Percentiles rank a stretch among this genome's conserved stretches.
Conservation (phyloP, 306 rosid species). For the Prunus salicina region DNA sequence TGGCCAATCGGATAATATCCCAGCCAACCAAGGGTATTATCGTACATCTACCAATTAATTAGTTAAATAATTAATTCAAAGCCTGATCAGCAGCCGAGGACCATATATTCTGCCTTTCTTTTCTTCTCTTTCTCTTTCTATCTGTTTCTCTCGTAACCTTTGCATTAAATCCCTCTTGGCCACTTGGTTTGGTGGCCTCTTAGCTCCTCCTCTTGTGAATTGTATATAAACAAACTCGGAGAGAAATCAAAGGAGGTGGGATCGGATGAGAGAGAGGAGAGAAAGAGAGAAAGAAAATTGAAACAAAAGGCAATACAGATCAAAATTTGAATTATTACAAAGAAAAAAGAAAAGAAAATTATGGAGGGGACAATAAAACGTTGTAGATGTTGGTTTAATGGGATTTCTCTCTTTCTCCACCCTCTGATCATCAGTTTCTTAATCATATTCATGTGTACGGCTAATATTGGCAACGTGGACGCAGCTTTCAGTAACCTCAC, state of each 20-base stretch:
- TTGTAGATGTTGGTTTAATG: slow-evolving; percentile 3
- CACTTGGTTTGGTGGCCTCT: not conserved
- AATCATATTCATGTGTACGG: not conserved
- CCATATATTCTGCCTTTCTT: not conserved
- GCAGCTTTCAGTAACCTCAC: slow-evolving; percentile 55
- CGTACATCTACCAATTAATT: not conserved
- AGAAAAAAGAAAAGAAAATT: not conserved
- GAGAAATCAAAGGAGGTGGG: not conserved
- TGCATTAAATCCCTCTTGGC: not conserved
- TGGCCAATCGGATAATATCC: not conserved
- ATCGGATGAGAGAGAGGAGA: not conserved
- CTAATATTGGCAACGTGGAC: slow-evolving; percentile 14
- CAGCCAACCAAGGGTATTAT: not conserved
- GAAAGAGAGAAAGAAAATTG: not conserved
- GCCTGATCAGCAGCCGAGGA: not conserved
- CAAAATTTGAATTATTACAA: not conserved
- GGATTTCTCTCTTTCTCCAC: slow-evolving; percentile 15
- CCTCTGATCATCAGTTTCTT: not conserved
- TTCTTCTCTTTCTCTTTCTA: not conserved
- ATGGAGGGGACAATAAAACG: not conserved
- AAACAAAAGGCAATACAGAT: not conserved
- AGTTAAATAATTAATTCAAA: not conserved
- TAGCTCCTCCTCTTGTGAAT: too few relatives aligned
- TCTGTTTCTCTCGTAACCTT: not conserved
- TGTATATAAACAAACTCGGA: not conserved